Evolutionary conservation across 805 yeast species (phyloP), one percentile per base, ranked within the genome.

Genomic region (Pichia membranifaciens): DNA sequence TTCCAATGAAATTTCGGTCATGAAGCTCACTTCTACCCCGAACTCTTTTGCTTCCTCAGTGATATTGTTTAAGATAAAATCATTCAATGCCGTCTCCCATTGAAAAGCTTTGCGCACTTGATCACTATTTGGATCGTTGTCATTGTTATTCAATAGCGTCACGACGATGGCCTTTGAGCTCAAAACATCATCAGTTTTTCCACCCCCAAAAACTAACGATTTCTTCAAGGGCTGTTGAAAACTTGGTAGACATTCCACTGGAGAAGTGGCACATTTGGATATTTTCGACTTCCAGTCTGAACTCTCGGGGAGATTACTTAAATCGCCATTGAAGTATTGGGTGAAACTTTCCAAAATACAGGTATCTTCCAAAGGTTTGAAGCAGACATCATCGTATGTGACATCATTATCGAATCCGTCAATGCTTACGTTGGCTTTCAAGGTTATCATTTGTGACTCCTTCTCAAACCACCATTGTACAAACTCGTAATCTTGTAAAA

Each of bases 301-400:
- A 2, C 41, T 20, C 34, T 77, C 76, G 7, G 76, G 72, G 5
- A 83, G 61, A 35, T 68, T 64, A 16, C 56, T 57, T 4, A 84
- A 64, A 38, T 77, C 75, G 1, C 93, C 95, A 29, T 74, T 74
- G 61, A 88, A 90, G 60, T 90, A 91, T 60, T 89, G 96, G 0
- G 96, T 83, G 51, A 87, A 81, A 1, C 96, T 87, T 61, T 91
- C 93, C 8, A 91, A 71, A 1, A 84, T 87, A 68, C 99, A 91
- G 3, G 75, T 71, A 10, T 81, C 91, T 2, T 79, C 88, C 12
- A 82, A 69, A 0, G 98, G 97, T 53, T 84, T 85, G 64, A 87
- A 81, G 59, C 99, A 91, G 43, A 90, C 63, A 51, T 85, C 87
- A 18, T 79, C 76, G 40, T 83, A 76, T 0, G 68, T 53, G 38